Percentiles rank a stretch among this genome's conserved stretches.
These are phyloP conservation scores for Senecio squalidus DNA, from an alignment of 140 eudicot genomes.

Conservation along the genomic window DNA sequence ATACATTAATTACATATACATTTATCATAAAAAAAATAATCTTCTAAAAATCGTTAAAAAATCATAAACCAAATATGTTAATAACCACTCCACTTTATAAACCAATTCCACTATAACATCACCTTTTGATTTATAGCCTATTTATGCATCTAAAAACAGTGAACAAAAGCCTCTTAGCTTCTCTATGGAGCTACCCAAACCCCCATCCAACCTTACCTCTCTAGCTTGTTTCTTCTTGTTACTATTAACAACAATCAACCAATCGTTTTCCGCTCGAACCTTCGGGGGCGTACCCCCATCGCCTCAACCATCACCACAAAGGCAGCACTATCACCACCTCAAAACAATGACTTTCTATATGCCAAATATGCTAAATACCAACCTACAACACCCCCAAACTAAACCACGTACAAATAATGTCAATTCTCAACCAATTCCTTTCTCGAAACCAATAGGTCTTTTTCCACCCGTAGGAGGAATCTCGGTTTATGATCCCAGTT, in stretches of 20 bases:
- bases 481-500: conserved; percentile 18
- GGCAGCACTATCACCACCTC: conserved; percentile 19
- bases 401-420: conserved; percentile 19
- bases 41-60: too few species aligned
- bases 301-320: conserved; percentile 20
- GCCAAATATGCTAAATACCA: conserved; percentile 34
- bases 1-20: too few species aligned
- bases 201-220: conserved; percentile 20
- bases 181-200: conserved; percentile 33
- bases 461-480: conserved; percentile 38
- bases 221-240: conserved; percentile 35
- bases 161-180: conserved; percentile 27
- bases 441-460: conserved; percentile 36
- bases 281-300: conserved; percentile 24
- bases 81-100: conserved; percentile 34
- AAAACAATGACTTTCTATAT: conserved; percentile 40
- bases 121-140: conserved; percentile 9
- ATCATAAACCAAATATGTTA: background rate
- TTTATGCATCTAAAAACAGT: conserved; percentile 24
- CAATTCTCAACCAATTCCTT: conserved; percentile 25
- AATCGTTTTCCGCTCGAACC: conserved; percentile 33
- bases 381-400: conserved; percentile 17
- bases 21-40: too few species aligned
- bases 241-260: conserved; percentile 25
- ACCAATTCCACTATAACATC: conserved; percentile 38